Evolutionary conservation across 345 rosid genomes (phyloP), one percentile per base, ranked within the genome.

Genomic region (Bruguiera gymnorhiza): DNA sequence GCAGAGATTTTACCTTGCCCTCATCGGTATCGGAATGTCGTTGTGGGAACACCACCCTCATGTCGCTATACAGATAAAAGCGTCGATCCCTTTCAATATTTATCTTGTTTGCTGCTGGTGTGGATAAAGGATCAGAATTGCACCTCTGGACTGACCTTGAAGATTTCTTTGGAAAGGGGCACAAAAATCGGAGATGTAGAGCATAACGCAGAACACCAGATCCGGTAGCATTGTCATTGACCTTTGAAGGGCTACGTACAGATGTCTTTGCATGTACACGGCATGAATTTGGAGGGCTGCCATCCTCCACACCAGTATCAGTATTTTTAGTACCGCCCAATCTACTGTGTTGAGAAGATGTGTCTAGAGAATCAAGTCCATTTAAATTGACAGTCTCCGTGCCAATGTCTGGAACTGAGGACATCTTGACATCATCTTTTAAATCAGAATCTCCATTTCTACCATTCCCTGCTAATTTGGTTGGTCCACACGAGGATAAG

Each of bases 21-120:
- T 94, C 98, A 53, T 94, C 98, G n/a, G 91, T 68, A 73, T 94
- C 98, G 19, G 96, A 84, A 84, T 94, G 98, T 65, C 96, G 96
- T 67, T 89, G 98, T 39, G 97, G 96, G 76, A 93, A 91, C 60
- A 93, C 92, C 4, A 86, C 97, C 83, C 93, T 91, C 85, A 93
- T 69, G 64, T 93, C 90, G 50, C 86, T 89, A 79, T 88, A 89
- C 56, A 94, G 74, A 74, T 89, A 94, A 83, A 94, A 94, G 39
- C 89, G 89, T 64, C 91, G 78, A 27, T 88, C 85, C n/a, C 72
- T 85, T 15, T 78, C 85, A 63, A 54, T 53, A 18, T 62, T 53
- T 63, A 61, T 30, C 21, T 67, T 67, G 68, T 29, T 61, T 67
- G 37, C 58, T 27, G 37, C 56, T 29, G 77, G 77, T n/a, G 48